A percentile compares a stretch with the other conserved stretches of the same genome.
Conservation (phyloP, 768 basidiomycete genomes). For the Rhodotorula diobovata region DNA sequence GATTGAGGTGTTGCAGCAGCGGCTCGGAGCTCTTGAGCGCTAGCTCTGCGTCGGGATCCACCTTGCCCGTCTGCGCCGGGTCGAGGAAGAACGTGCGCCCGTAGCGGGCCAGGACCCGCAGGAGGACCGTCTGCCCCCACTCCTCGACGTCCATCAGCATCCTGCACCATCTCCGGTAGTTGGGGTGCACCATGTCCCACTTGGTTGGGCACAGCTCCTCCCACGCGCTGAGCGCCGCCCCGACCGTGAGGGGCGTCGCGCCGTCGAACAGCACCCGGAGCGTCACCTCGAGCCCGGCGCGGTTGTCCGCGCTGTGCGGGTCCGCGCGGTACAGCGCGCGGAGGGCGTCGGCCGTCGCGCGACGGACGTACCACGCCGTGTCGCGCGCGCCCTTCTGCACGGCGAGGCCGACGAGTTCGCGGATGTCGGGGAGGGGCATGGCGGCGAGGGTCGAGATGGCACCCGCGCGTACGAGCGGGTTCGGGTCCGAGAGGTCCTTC, state of each 20-base stretch:
- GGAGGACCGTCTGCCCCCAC: slow-evolving; percentile 84
- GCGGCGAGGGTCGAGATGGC: slow-evolving; percentile 87
- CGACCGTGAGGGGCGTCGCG: slow-evolving; percentile 78
- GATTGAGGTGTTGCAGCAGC: slow-evolving; percentile 77
- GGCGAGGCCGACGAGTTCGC: slow-evolving; percentile 73
- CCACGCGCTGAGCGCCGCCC: slow-evolving; percentile 79
- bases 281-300: slow-evolving; percentile 57
- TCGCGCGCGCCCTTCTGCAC: slow-evolving; percentile 90
- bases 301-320: slow-evolving; percentile 62
- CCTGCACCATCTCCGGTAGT: slow-evolving; percentile 77
- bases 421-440: slow-evolving; percentile 84
- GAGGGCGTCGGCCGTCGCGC: slow-evolving; percentile 83
- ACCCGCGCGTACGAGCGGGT: slow-evolving; percentile 93
- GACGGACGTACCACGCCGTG: slow-evolving; percentile 88
- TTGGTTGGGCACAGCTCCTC: slow-evolving; percentile 78
- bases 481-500: slow-evolving; percentile 85
- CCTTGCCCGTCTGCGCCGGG: slow-evolving; percentile 20
- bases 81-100: slow-evolving; percentile 54
- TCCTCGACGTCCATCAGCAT: slow-evolving; percentile 88
- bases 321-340: slow-evolving; percentile 48
- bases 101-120: slow-evolving; percentile 75
- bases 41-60: slow-evolving; percentile 71
- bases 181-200: slow-evolving; percentile 74
- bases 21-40: slow-evolving; percentile 68
- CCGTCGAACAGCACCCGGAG: slow-evolving; percentile 55